Conservation (phyloP, 306 rosid species). For the Ormosia emarginata region DNA sequence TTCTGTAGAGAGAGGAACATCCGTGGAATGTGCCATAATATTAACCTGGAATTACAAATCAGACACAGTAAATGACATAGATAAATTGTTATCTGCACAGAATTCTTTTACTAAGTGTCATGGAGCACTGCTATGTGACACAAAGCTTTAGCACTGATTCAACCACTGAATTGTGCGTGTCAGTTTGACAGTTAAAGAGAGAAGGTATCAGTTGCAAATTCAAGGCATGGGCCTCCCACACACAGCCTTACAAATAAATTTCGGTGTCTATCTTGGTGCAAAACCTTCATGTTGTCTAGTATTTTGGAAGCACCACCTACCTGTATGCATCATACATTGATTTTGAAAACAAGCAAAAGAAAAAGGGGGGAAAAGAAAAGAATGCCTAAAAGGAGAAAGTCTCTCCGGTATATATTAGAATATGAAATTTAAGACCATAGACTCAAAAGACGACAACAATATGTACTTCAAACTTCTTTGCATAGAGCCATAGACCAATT, state of each 20-base stretch:
- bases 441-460: background rate
- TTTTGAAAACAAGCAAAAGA: background rate
- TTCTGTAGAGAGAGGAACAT: conserved; percentile 67
- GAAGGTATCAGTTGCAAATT: background rate
- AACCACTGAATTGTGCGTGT: background rate
- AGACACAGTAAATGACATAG: conserved; percentile 14
- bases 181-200: background rate
- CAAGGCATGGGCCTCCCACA: background rate
- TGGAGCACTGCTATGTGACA: background rate
- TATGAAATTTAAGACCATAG: background rate
- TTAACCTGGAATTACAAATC: conserved; percentile 65
- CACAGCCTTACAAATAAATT: background rate
- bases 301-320: background rate
- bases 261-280: background rate
- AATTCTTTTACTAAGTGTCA: background rate
- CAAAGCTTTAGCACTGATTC: background rate
- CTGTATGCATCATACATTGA: background rate
- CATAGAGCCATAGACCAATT: background rate
- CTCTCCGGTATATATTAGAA: background rate
- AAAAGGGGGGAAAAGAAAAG: background rate
- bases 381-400: background rate
- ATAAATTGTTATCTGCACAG: background rate
- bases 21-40: conserved; percentile 77
- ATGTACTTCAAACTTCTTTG: background rate
- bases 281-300: background rate